These are phyloP conservation scores for Chlorella vulgaris DNA, from an alignment of 139 green algal species.

Conservation along the genomic window DNA sequence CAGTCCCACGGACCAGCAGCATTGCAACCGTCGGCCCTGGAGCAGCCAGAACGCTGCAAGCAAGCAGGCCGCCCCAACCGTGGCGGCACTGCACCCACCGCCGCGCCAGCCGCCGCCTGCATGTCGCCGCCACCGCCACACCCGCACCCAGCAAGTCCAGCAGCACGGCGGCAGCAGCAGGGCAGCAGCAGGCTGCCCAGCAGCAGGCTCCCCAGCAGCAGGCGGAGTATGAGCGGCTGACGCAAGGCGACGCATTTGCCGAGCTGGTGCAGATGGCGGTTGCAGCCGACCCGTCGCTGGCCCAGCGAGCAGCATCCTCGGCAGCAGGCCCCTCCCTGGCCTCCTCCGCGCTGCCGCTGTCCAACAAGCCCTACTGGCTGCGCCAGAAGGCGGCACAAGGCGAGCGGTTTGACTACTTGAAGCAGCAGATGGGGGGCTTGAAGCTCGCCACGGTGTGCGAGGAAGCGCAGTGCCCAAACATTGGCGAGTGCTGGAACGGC, in stretches of 20 bases:
- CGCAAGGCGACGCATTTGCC: constrained; percentile 72
- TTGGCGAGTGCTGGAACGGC: constrained; percentile 95
- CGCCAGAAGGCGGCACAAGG: constrained; percentile 92
- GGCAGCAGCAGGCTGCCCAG: neutral
- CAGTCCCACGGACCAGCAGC: neutral
- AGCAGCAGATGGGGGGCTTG: constrained; percentile 89
- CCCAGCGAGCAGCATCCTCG: constrained; percentile 18
- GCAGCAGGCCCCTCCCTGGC: constrained; percentile 16
- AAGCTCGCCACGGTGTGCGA: constrained; percentile 97
- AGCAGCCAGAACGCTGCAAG: neutral
- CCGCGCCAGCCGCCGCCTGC: neutral
- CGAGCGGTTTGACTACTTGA: constrained; percentile 83
- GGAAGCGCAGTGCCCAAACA: constrained; percentile 94
- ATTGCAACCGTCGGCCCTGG: neutral
- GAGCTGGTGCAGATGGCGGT: constrained; percentile 85
- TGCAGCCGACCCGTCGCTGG: constrained; percentile 75
- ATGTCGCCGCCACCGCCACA: neutral
- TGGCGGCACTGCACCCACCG: neutral
- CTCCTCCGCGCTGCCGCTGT: neutral
- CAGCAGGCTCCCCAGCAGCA: neutral
- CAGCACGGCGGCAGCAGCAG: constrained; percentile 8
- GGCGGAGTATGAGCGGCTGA: constrained; percentile 35
- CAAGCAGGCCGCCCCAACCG: neutral
- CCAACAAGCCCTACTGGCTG: constrained; percentile 93
- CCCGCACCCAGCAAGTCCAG: neutral